Evolutionary conservation across 306 rosid species (phyloP).

Genomic region (Sindora glabra): DNA sequence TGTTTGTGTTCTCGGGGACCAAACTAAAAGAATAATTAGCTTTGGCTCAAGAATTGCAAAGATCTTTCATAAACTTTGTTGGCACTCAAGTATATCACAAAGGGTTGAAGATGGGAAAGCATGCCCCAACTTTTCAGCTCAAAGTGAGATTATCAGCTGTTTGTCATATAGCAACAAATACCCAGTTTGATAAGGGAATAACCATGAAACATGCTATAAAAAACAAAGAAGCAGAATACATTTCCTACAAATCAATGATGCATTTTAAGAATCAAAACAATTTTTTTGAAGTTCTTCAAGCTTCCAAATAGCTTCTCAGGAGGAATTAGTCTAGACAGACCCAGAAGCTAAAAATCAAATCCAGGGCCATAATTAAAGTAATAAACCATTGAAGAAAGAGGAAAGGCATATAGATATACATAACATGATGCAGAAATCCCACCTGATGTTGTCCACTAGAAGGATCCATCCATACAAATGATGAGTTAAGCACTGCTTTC

Average conservation of each 20-base stretch:
- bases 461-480: constrained; percentile 72
- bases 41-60: not conserved
- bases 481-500: not conserved
- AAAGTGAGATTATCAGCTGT: not conserved
- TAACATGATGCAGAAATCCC: not conserved
- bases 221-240: not conserved
- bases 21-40: not conserved
- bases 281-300: not conserved
- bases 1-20: not conserved
- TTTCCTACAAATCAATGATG: not conserved
- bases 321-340: too few species aligned
- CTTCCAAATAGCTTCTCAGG: not conserved
- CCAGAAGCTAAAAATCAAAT: not conserved
- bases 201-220: not conserved
- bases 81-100: not conserved
- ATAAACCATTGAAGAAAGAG: not conserved
- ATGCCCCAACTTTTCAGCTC: not conserved
- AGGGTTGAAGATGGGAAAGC: not conserved
- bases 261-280: not conserved
- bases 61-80: not conserved
- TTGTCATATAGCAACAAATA: not conserved
- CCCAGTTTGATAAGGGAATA: not conserved
- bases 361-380: not conserved
- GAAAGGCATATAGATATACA: not conserved
- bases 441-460: constrained; percentile 75